Evolutionary conservation across 2,329 filamentous ascomycete species (phyloP), one percentile per base, ranked within the genome.

Genomic region (Pseudofabraea citricarpa): DNA sequence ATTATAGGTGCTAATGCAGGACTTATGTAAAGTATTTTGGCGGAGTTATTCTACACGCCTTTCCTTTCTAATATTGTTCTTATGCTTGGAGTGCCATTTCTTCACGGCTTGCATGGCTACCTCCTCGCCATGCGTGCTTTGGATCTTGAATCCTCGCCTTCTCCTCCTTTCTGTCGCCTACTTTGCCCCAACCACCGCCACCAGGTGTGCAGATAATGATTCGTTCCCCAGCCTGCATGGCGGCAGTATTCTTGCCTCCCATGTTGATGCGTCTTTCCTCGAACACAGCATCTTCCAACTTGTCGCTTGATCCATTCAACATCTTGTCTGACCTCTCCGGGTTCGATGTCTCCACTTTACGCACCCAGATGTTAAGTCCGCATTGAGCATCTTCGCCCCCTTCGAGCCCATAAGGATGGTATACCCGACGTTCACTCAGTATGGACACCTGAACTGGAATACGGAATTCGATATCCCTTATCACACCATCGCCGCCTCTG

Each of bases 301-400:
- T 56, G 3, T 48, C 52, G 6, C 39, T 41, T 21, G 31, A 38
- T 5, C 49, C 53, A 21, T 57, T 58, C 26, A 56, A 33, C 48
- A 67, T 56, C 45, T 63, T 55, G 62, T 64, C 41, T 69, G 59
- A 67, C 46, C 64, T 62, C 62, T 73, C 71, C 60, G 71, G 72
- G 55, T 71, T 71, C 1, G 67, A 67, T 62, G 79, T 80, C 52
- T 73, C 69, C 41, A 91, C 83, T 48, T 78, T 83, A 6, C 87
- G 73, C 23, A 94, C 82, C 91, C 91, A 97, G 36, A 94, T 70
- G 55, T 97, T 97, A 48, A 90, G 68, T 0, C 91, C 91, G 40
- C 85, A 84, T 54, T 79, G 67, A 0, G 81, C 91, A 48, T 91
- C 85, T 44, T 82, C 83, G 3, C 91, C 91, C 0, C 91, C 91